These are phyloP conservation scores for Ilyonectria destructans DNA, from an alignment of 2,329 filamentous ascomycete genomes.

Conservation along the genomic window DNA sequence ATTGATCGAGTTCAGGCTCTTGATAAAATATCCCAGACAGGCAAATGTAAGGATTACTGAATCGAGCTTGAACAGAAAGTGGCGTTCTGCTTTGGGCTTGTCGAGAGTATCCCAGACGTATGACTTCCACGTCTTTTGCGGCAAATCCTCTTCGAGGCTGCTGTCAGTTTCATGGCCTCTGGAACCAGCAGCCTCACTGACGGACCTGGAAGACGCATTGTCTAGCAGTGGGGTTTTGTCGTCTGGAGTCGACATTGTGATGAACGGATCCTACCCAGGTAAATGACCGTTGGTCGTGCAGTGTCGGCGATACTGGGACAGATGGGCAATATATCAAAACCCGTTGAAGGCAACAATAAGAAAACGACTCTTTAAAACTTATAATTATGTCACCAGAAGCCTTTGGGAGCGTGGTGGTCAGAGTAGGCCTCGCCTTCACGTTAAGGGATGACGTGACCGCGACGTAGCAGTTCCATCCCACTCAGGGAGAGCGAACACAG, in stretches of 20 bases:
- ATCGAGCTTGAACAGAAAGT: conserved; percentile 62
- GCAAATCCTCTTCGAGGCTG: conserved; percentile 40
- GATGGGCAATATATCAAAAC: background rate
- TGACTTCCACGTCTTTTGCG: conserved; percentile 62
- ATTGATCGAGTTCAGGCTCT: conserved; percentile 56
- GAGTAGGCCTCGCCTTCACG: conserved; percentile 13
- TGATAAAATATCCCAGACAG: conserved; percentile 58
- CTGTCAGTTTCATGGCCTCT: conserved; percentile 32
- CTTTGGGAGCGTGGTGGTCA: background rate
- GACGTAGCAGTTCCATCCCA: conserved; percentile 9
- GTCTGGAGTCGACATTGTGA: conserved; percentile 24
- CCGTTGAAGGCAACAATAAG: background rate
- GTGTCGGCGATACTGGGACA: background rate
- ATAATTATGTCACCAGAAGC: background rate
- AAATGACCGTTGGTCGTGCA: background rate
- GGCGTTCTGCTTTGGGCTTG: conserved; percentile 58
- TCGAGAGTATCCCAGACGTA: conserved; percentile 67
- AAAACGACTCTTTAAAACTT: background rate
- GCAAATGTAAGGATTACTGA: conserved; percentile 57
- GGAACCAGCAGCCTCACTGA: conserved; percentile 19
- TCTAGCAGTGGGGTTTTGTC: conserved; percentile 21
- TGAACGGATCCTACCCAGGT: background rate
- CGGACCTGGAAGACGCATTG: conserved; percentile 28
- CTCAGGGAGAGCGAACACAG: background rate
- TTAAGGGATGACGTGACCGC: conserved; percentile 28